Evolutionary conservation across 2,329 filamentous ascomycete species (phyloP).

Genomic region (Salinomyces thailandicus): DNA sequence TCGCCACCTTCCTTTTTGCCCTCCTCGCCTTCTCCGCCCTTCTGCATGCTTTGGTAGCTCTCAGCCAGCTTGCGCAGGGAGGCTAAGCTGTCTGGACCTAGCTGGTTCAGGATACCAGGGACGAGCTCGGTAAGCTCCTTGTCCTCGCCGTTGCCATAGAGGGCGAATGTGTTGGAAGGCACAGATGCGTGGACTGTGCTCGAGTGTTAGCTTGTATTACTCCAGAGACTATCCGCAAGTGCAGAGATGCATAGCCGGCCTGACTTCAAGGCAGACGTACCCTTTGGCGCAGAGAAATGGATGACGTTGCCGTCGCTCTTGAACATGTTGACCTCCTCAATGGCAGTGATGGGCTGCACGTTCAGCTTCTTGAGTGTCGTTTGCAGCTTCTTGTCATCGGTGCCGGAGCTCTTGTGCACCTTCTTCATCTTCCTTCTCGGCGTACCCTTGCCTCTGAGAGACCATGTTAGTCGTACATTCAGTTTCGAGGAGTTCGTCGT

Average conservation of each 20-base stretch:
- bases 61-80: conserved; percentile 97
- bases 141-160: conserved; percentile 97
- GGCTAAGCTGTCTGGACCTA: conserved; percentile 93
- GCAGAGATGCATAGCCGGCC: background rate
- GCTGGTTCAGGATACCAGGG: conserved; percentile 98
- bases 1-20: conserved; percentile 62
- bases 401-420: conserved; percentile 80
- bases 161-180: conserved; percentile 97
- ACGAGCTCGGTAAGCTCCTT: conserved; percentile 99
- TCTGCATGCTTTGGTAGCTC: conserved; percentile 99
- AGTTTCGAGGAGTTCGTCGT: conserved; percentile 9
- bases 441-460: conserved; percentile 95
- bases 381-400: conserved; percentile 99
- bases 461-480: conserved; percentile 14
- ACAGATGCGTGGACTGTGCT: conserved; percentile 83
- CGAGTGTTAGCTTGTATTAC: background rate
- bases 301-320: conserved; percentile 99
- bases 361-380: conserved; percentile 97
- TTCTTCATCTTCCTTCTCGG: conserved; percentile 98
- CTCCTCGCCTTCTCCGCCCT: conserved; percentile 71
- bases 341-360: conserved; percentile 97
- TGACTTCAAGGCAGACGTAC: conserved; percentile 44
- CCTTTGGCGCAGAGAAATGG: conserved; percentile 96
- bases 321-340: conserved; percentile 99
- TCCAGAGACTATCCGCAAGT: no score